Percentiles rank a stretch among this genome's conserved stretches.
Conservation (phyloP, 148 eudicot genomes). For the Chenopodium album region DNA sequence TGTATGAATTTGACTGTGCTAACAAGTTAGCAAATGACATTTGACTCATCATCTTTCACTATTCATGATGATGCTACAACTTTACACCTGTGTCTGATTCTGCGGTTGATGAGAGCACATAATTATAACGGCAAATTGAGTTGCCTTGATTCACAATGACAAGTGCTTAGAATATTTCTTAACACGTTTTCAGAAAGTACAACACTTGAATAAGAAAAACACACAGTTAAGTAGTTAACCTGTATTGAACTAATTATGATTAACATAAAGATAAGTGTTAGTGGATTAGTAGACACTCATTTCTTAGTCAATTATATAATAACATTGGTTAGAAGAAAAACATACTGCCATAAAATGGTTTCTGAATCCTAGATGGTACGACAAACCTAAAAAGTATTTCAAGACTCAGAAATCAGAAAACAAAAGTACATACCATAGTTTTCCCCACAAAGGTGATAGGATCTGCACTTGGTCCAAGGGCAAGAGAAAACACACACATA, state of each 20-base stretch:
- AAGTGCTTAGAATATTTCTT: background rate
- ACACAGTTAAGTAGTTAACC: background rate
- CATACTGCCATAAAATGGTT: background rate
- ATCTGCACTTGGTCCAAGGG: conserved; percentile 74
- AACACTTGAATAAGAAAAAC: background rate
- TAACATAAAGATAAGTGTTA: background rate
- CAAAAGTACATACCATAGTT: conserved; percentile 56
- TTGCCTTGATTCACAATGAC: background rate
- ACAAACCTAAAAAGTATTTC: background rate
- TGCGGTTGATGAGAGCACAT: background rate
- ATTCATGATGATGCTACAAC: background rate
- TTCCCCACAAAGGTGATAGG: conserved; percentile 84
- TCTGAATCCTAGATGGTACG: background rate
- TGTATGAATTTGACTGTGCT: background rate
- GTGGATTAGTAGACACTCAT: background rate
- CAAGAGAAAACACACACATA: conserved; percentile 81
- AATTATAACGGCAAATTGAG: background rate
- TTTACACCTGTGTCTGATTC: background rate
- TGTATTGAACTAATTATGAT: background rate
- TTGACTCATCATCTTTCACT: background rate
- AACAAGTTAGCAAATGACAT: background rate
- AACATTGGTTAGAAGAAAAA: background rate
- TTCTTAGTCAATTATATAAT: background rate
- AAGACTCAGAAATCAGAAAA: background rate
- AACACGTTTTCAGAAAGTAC: background rate